phyloP scores from a whole-genome alignment of 176 grass and related monocot species.

The Tillandsia fasciculata region DNA sequence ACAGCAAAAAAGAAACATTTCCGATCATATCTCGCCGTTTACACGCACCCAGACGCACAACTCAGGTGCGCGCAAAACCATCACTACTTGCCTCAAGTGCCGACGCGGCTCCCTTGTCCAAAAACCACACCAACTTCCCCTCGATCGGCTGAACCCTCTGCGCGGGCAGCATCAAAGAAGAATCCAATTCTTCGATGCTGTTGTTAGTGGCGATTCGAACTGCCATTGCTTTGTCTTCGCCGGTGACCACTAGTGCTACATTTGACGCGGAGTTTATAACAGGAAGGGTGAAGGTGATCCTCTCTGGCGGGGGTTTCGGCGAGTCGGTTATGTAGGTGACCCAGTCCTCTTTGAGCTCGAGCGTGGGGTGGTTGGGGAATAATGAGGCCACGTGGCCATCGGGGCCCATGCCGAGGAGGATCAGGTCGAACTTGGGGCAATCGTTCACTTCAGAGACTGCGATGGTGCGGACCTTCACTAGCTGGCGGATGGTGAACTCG shows the following conservation, averaged over 20 bases:
- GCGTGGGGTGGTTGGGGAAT: conserved; percentile 53
- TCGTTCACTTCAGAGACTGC: conserved; percentile 63
- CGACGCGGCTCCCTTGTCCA: conserved; percentile 60
- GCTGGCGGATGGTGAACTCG: conserved; percentile 79
- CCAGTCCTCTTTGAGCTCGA: conserved; percentile 61
- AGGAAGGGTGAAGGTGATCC: conserved; percentile 84
- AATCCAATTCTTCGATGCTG: conserved; percentile 11
- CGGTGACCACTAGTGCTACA: conserved; percentile 49
- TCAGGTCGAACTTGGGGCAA: conserved; percentile 77
- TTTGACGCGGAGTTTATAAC: conserved; percentile 92
- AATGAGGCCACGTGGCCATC: conserved; percentile 82
- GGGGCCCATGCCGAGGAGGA: conserved; percentile 55
- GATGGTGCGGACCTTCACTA: conserved; percentile 58
- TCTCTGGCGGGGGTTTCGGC: conserved; percentile 58
- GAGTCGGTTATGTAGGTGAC: conserved; percentile 80
- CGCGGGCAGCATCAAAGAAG: conserved; percentile 27
- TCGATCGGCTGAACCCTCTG: conserved; percentile 52
- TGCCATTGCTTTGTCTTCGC: conserved; percentile 37
- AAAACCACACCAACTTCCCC: conserved; percentile 74
- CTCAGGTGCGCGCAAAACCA: background rate
- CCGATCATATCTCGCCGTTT: too few relatives aligned
- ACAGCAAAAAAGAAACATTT: too few relatives aligned
- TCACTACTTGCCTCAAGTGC: conserved; percentile 14
- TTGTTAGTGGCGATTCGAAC: conserved; percentile 30
- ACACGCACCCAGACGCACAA: too few relatives aligned